Conservation (phyloP, 2,329 filamentous ascomycete species). For the Colletotrichum paranaense region DNA sequence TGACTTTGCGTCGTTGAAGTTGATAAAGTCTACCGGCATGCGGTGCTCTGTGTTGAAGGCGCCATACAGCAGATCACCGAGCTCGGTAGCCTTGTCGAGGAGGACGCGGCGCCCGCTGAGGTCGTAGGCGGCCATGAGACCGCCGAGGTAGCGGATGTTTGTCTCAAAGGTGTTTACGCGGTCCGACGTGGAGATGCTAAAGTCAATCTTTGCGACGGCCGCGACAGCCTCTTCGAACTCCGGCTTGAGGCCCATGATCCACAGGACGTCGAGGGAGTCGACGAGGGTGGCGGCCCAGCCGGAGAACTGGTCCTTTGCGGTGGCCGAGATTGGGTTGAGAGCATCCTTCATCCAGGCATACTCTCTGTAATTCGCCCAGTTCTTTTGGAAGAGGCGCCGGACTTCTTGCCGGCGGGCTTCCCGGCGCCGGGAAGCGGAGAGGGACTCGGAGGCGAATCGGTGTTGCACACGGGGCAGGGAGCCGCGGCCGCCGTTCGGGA, state of each 20-base stretch:
- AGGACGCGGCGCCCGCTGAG: slow-evolving; percentile 66
- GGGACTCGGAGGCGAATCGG: slow-evolving; percentile 42
- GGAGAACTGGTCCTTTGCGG: slow-evolving; percentile 53
- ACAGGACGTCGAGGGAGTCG: slow-evolving; percentile 61
- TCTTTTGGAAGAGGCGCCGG: slow-evolving; percentile 46
- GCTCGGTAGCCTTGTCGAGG: slow-evolving; percentile 70
- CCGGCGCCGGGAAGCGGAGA: slow-evolving; percentile 39
- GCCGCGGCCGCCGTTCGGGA: slow-evolving; percentile 38
- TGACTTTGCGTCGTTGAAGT: slow-evolving; percentile 53
- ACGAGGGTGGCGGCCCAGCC: slow-evolving; percentile 60
- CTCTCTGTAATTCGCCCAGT: slow-evolving; percentile 56
- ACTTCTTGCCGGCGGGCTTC: slow-evolving; percentile 48
- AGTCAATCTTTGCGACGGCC: slow-evolving; percentile 59
- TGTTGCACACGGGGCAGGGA: slow-evolving; percentile 50
- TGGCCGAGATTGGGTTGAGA: slow-evolving; percentile 53
- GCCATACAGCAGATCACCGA: slow-evolving; percentile 72
- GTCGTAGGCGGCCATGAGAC: slow-evolving; percentile 76
- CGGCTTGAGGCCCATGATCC: slow-evolving; percentile 63
- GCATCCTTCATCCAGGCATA: slow-evolving; percentile 61
- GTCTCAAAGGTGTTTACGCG: slow-evolving; percentile 75
- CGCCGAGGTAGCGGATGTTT: slow-evolving; percentile 77
- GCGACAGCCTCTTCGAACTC: slow-evolving; percentile 63
- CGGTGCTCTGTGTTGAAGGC: slow-evolving; percentile 76
- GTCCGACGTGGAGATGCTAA: slow-evolving; percentile 49
- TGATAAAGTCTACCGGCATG: slow-evolving; percentile 66